Evolutionary conservation across 1,284 basidiomycete species (phyloP).

Genomic region (Marasmius sp.): DNA sequence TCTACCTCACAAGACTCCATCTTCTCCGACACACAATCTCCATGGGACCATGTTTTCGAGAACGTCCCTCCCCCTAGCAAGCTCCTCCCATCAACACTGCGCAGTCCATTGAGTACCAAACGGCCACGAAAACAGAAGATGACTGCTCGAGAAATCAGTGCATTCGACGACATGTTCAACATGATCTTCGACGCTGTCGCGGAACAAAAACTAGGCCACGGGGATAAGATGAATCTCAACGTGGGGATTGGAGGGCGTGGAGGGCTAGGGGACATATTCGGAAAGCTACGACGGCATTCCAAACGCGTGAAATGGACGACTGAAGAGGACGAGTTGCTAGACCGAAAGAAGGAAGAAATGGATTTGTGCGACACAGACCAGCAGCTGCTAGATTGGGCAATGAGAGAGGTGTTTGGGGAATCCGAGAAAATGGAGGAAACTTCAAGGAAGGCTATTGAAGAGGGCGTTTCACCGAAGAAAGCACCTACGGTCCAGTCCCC

Average conservation of each 20-base stretch:
- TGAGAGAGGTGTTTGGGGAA: slow-evolving; percentile 66
- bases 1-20: slow-evolving; percentile 26
- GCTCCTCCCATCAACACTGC: slow-evolving; percentile 18
- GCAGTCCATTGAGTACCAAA: slow-evolving; percentile 22
- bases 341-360: slow-evolving; percentile 76
- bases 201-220: slow-evolving; percentile 21
- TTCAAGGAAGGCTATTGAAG: slow-evolving; percentile 37
- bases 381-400: slow-evolving; percentile 77
- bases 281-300: slow-evolving; percentile 48
- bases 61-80: slow-evolving; percentile 35
- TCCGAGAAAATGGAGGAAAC: slow-evolving; percentile 48
- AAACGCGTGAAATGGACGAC: slow-evolving; percentile 51
- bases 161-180: slow-evolving; percentile 72
- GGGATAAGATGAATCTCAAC: slow-evolving; percentile 4
- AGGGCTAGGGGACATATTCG: slow-evolving; percentile 42
- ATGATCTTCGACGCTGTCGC: slow-evolving; percentile 63
- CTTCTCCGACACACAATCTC: slow-evolving; percentile 36
- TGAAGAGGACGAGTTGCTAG: slow-evolving; percentile 59
- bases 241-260: slow-evolving; percentile 29
- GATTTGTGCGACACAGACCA: slow-evolving; percentile 68
- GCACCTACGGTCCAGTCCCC: slow-evolving; percentile 49
- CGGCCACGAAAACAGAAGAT: slow-evolving; percentile 52
- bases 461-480: slow-evolving; percentile 21
- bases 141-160: slow-evolving; percentile 63
- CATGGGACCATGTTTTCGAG: slow-evolving; percentile 60